Conservation (phyloP, 1,284 basidiomycete species). For the Ceratobasidium sp. region DNA sequence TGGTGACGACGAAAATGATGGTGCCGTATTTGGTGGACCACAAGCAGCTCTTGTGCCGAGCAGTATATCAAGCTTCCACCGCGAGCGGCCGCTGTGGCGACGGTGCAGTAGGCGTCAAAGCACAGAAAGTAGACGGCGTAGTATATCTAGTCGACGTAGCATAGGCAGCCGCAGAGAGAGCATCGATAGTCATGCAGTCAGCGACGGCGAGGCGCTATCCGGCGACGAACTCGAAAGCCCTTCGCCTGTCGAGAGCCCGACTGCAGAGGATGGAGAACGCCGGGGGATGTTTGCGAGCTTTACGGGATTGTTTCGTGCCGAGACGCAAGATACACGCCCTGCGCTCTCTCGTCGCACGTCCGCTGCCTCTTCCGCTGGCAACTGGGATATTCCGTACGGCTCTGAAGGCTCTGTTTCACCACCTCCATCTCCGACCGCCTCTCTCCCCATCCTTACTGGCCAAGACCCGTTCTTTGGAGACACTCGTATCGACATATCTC, state of each 20-base stretch:
- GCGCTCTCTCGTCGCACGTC: slow-evolving; percentile 38
- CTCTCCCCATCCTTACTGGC: slow-evolving; percentile 67
- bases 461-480: slow-evolving; percentile 78
- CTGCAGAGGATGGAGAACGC: slow-evolving; percentile 50
- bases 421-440: slow-evolving; percentile 60
- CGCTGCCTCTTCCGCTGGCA: slow-evolving; percentile 46
- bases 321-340: slow-evolving; percentile 56
- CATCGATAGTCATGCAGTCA: slow-evolving; percentile 54
- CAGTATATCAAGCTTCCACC: slow-evolving; percentile 77
- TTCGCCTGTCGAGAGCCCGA: slow-evolving; percentile 29
- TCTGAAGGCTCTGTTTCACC: slow-evolving; percentile 57
- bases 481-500: slow-evolving; percentile 73
- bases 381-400: slow-evolving; percentile 44
- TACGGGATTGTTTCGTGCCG: slow-evolving; percentile 76
- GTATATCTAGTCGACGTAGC: slow-evolving; percentile 13
- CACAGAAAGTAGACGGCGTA: slow-evolving; percentile 19
- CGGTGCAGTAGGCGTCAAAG: slow-evolving; percentile 44
- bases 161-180: slow-evolving; percentile 53
- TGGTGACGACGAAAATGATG: slow-evolving; percentile 59
- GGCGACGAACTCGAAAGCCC: slow-evolving; percentile 37
- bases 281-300: slow-evolving; percentile 64
- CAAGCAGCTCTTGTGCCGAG: slow-evolving; percentile 72
- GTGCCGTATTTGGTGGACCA: slow-evolving; percentile 78
- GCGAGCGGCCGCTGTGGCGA: slow-evolving; percentile 57
- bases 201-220: slow-evolving; percentile 38